A percentile compares a stretch with the other conserved stretches of the same genome.
Conservation (phyloP, 106 monocot species). For the Acorus gramineus region DNA sequence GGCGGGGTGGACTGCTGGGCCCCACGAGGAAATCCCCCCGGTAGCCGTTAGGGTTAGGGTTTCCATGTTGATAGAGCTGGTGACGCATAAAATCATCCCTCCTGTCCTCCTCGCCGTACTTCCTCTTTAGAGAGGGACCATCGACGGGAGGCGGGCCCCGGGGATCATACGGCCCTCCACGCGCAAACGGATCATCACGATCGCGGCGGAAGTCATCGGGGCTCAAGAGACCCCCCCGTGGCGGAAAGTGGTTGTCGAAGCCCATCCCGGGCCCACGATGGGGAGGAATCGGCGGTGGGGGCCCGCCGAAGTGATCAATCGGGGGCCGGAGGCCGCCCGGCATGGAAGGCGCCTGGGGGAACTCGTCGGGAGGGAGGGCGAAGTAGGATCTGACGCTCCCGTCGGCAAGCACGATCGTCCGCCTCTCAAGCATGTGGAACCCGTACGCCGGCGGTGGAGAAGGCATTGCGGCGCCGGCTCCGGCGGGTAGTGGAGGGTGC, state of each 20-base stretch:
- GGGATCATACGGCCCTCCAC: constrained; percentile 1
- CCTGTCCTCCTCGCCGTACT: constrained; percentile 38
- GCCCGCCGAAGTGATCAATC: neutral
- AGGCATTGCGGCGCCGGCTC: neutral
- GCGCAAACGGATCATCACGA: constrained; percentile 6
- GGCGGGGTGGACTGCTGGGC: constrained; percentile 10
- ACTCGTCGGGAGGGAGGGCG: constrained; percentile 13
- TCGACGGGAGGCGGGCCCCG: constrained; percentile 5
- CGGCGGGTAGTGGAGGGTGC: neutral
- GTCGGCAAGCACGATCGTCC: constrained; percentile 23
- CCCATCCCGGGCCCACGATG: constrained; percentile 3
- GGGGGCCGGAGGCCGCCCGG: neutral
- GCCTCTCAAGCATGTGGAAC: constrained; percentile 23
- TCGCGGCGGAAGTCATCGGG: constrained; percentile 22
- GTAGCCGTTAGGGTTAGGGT: constrained; percentile 13
- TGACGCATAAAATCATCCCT: constrained; percentile 32
- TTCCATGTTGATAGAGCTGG: constrained; percentile 38
- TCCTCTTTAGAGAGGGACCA: constrained; percentile 32
- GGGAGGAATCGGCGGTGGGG: constrained; percentile 1
- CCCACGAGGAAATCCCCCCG: constrained; percentile 5
- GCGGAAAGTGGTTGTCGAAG: constrained; percentile 13
- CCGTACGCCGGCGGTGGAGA: constrained; percentile 16
- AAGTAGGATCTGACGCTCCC: constrained; percentile 24
- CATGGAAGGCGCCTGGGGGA: too few species aligned
- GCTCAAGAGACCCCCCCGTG: constrained; percentile 9